These are phyloP conservation scores for Sonneratia alba DNA, from an alignment of 345 rosid genomes.

Conservation along the genomic window DNA sequence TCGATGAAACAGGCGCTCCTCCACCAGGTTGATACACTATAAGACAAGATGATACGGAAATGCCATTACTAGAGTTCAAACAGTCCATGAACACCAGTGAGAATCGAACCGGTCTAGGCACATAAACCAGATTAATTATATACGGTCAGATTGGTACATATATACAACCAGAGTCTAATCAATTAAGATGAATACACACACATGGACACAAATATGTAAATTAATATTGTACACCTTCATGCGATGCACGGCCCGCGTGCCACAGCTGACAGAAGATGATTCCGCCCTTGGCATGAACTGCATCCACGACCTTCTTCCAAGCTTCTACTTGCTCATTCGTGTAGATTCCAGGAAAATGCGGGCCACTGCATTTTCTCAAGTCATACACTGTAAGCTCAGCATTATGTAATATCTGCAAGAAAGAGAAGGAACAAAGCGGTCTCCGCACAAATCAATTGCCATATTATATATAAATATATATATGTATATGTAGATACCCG, in stretches of 20 bases:
- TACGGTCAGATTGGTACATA: no score
- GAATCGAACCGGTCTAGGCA: no score
- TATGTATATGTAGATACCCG: background rate
- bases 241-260: constrained; percentile 96
- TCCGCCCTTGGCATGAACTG: constrained; percentile 72
- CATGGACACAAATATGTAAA: no score
- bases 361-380: constrained; percentile 38
- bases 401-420: no score
- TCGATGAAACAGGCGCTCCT: constrained; percentile 66
- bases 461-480: no score
- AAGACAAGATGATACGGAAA: background rate
- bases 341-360: constrained; percentile 79
- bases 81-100: no score
- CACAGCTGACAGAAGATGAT: constrained; percentile 29
- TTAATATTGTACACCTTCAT: constrained; percentile 23
- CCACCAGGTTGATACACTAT: constrained; percentile 72
- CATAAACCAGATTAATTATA: no score
- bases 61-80: no score
- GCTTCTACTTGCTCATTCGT: constrained; percentile 66
- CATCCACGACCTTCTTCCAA: constrained; percentile 70
- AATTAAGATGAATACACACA: no score
- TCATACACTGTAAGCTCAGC: background rate
- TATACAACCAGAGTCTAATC: no score
- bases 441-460: no score
- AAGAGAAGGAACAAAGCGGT: background rate